phyloP scores from a whole-genome alignment of 2,329 filamentous ascomycete species.

The Fusarium heterosporum region DNA sequence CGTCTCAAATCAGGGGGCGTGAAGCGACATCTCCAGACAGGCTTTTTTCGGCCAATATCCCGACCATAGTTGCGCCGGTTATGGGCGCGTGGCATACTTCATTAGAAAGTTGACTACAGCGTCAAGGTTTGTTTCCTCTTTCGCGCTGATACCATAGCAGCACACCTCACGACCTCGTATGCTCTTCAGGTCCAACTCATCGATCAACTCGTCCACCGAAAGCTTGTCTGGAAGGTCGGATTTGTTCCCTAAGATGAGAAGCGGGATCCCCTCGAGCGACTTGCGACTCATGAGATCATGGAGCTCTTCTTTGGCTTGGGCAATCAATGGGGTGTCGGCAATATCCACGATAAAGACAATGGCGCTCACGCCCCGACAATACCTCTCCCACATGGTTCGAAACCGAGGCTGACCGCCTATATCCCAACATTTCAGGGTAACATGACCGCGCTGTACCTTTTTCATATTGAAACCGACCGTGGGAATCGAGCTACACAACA shows the following conservation, averaged over 20 bases:
- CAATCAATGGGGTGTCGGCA: conserved; percentile 82
- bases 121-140: conserved; percentile 98
- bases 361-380: conserved; percentile 96
- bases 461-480: conserved; percentile 99
- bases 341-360: conserved; percentile 99
- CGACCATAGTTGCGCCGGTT: conserved; percentile 23
- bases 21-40: conserved; percentile 16
- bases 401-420: conserved; percentile 96
- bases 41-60: conserved; percentile 24
- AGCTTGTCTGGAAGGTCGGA: conserved; percentile 92
- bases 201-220: conserved; percentile 94
- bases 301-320: conserved; percentile 90
- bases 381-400: conserved; percentile 99
- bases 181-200: conserved; percentile 87
- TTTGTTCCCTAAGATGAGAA: conserved; percentile 96
- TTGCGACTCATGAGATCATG: conserved; percentile 88
- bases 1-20: conserved; percentile 7
- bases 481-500: conserved; percentile 84
- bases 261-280: conserved; percentile 86
- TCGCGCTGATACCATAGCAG: conserved; percentile 98
- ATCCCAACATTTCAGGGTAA: conserved; percentile 99
- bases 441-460: conserved; percentile 95
- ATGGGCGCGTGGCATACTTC: conserved; percentile 80
- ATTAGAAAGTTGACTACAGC: conserved; percentile 97
- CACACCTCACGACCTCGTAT: conserved; percentile 94